Conservation (phyloP, 2,329 filamentous ascomycete genomes). For the Hymenoscyphus linearis region DNA sequence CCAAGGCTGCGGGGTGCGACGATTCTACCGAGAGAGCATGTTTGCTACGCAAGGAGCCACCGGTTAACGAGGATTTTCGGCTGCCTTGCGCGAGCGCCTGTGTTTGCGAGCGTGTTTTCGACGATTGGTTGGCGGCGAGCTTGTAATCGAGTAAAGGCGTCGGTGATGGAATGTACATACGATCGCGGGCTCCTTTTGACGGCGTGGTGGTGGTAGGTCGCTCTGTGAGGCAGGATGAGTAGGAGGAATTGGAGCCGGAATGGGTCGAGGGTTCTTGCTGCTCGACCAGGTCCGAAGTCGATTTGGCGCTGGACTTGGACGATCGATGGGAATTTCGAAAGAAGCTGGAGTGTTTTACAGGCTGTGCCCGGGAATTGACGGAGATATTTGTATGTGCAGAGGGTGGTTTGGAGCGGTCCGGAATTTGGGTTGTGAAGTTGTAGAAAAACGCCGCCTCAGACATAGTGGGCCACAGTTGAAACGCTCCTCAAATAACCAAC, state of each 20-base stretch:
- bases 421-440: slow-evolving; percentile 21
- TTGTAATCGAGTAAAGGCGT: slow-evolving; percentile 29
- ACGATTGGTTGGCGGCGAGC: slow-evolving; percentile 28
- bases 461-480: slow-evolving; percentile 13
- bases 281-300: background rate
- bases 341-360: slow-evolving; percentile 12
- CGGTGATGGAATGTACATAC: slow-evolving; percentile 28
- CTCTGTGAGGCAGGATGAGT: background rate
- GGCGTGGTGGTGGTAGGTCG: background rate
- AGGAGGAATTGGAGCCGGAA: background rate
- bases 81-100: slow-evolving; percentile 17
- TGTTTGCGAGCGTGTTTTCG: slow-evolving; percentile 22
- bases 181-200: slow-evolving; percentile 16
- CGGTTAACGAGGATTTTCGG: slow-evolving; percentile 25
- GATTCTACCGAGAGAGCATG: slow-evolving; percentile 25
- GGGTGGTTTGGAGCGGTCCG: slow-evolving; percentile 20
- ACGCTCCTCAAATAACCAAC: background rate
- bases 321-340: slow-evolving; percentile 12
- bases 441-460: slow-evolving; percentile 27
- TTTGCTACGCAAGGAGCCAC: slow-evolving; percentile 23
- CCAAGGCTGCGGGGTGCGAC: slow-evolving; percentile 20
- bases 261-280: background rate
- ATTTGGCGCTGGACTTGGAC: background rate
- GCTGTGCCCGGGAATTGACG: slow-evolving; percentile 18
- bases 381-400: slow-evolving; percentile 24